Percentiles rank a stretch among this genome's conserved stretches.
These are phyloP conservation scores for Camelina laxa DNA, from an alignment of 345 rosid genomes.

Conservation along the genomic window DNA sequence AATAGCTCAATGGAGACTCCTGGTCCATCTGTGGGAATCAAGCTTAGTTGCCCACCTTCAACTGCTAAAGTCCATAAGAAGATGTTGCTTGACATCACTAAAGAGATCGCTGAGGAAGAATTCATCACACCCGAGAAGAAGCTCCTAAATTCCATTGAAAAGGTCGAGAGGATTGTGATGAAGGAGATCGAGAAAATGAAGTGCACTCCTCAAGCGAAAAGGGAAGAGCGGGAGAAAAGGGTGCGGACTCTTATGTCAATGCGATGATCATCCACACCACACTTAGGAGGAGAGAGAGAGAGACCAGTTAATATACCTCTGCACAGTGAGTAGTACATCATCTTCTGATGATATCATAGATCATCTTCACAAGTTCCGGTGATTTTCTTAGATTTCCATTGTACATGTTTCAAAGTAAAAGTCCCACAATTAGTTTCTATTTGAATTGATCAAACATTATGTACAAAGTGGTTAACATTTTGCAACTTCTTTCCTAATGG, in stretches of 20 bases:
- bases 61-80: constrained; percentile 58
- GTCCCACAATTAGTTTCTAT: no score
- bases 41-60: constrained; percentile 52
- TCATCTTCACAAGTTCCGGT: constrained; percentile 35
- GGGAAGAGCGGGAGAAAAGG: constrained; percentile 63
- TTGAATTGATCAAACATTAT: no score
- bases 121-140: constrained; percentile 89
- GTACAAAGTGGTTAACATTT: no score
- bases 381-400: constrained; percentile 1
- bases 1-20: constrained; percentile 50
- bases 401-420: no score
- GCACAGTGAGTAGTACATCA: constrained; percentile 40
- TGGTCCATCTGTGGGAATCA: constrained; percentile 45
- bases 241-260: constrained; percentile 79
- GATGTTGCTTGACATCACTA: constrained; percentile 59
- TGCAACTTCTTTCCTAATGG: constrained; percentile 74
- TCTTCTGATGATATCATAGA: constrained; percentile 38
- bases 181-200: constrained; percentile 68
- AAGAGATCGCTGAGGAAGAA: constrained; percentile 44
- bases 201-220: constrained; percentile 72
- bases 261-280: constrained; percentile 54
- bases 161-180: constrained; percentile 73
- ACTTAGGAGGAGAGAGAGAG: constrained; percentile 7
- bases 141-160: constrained; percentile 76
- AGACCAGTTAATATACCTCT: background rate